Conservation (phyloP, 768 basidiomycete genomes). For the Clitopilus hobsonii region DNA sequence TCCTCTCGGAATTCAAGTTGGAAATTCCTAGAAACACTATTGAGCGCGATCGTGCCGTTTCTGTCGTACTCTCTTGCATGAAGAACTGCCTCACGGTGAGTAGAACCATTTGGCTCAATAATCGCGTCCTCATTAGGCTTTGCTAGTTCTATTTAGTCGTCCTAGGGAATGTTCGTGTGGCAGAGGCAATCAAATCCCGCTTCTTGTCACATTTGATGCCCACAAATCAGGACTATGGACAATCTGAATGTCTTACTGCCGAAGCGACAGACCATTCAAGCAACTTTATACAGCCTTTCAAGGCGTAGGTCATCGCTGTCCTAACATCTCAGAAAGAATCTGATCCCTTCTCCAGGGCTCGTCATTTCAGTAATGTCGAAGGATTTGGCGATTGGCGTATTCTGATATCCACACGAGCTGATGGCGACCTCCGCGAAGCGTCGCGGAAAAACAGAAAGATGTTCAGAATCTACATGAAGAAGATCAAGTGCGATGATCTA, state of each 20-base stretch:
- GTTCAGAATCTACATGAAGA: conserved; percentile 57
- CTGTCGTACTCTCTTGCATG: not conserved
- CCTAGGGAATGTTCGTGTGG: no score
- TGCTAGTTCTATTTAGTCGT: no score
- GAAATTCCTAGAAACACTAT: not conserved
- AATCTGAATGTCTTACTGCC: not conserved
- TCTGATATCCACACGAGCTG: conserved; percentile 47
- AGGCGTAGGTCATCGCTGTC: not conserved
- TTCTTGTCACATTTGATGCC: not conserved
- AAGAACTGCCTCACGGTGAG: not conserved
- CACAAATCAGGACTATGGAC: not conserved
- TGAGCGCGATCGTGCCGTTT: not conserved
- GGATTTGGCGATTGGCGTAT: conserved; percentile 66
- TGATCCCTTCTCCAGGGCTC: conserved; percentile 25
- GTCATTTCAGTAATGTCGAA: conserved; percentile 53
- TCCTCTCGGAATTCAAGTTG: not conserved
- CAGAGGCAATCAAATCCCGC: not conserved
- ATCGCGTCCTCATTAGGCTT: no score
- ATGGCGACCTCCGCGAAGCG: conserved; percentile 42
- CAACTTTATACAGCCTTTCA: not conserved
- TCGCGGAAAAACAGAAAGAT: conserved; percentile 38
- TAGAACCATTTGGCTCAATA: no score
- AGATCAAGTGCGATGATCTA: conserved; percentile 48
- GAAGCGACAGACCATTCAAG: not conserved
- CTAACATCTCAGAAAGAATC: not conserved